These are phyloP conservation scores for Naganishia vaughanmartiniae DNA, from an alignment of 768 basidiomycete species.

Conservation along the genomic window DNA sequence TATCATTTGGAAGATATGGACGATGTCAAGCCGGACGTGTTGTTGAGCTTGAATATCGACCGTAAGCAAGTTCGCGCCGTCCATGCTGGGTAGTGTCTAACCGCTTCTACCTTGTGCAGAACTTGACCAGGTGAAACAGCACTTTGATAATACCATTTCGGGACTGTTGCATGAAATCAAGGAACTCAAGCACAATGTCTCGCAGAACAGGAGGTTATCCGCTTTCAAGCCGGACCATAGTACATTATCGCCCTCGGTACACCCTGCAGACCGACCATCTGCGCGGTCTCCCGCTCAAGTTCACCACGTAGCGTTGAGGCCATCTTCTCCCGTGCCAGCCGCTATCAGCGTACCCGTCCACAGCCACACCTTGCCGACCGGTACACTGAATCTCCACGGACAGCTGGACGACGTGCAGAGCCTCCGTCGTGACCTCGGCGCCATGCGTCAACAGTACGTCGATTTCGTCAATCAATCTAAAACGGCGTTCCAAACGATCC, in stretches of 20 bases:
- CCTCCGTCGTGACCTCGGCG: constrained; percentile 83
- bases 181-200: constrained; percentile 71
- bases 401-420: constrained; percentile 95
- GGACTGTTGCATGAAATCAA: constrained; percentile 81
- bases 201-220: constrained; percentile 60
- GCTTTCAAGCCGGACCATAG: constrained; percentile 30
- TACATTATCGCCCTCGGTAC: constrained; percentile 27
- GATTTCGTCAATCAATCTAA: constrained; percentile 92
- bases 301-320: not conserved
- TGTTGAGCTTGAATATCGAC: constrained; percentile 92
- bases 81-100: not conserved
- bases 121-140: constrained; percentile 96
- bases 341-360: constrained; percentile 1
- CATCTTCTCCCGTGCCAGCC: constrained; percentile 15
- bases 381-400: constrained; percentile 63
- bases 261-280: constrained; percentile 12
- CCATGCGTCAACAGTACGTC: constrained; percentile 90
- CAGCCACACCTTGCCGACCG: not conserved
- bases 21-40: constrained; percentile 81
- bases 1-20: constrained; percentile 94
- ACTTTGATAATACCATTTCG: constrained; percentile 89
- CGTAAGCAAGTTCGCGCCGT: constrained; percentile 57
- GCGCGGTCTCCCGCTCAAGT: constrained; percentile 1
- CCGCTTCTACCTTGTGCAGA: constrained; percentile 57
- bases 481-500: constrained; percentile 71